phyloP scores from a whole-genome alignment of 2,329 filamentous ascomycete genomes.

The Ophioceras dolichostomum region DNA sequence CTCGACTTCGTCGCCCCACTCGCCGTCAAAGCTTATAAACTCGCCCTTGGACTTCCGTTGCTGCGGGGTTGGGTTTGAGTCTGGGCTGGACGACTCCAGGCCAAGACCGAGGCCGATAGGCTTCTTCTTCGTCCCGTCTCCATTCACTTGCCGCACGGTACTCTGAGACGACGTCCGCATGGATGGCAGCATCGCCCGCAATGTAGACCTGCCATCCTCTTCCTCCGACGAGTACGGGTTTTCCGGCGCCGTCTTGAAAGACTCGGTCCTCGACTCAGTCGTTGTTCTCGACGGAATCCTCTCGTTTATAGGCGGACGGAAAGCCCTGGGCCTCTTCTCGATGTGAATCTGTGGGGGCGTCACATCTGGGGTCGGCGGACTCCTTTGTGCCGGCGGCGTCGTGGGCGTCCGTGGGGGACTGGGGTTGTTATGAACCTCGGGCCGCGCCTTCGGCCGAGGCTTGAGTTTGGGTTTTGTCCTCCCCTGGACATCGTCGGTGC shows the following conservation, averaged over 20 bases:
- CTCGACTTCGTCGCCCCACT: constrained; percentile 37
- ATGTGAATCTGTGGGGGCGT: constrained; percentile 48
- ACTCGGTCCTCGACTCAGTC: constrained; percentile 51
- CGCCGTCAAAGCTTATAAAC: constrained; percentile 45
- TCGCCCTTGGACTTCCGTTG: constrained; percentile 27
- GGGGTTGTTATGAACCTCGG: too few relatives aligned
- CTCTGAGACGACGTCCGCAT: constrained; percentile 26
- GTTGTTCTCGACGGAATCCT: constrained; percentile 39
- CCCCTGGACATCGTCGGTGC: constrained; percentile 23
- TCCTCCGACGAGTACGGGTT: constrained; percentile 53
- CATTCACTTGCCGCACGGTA: constrained; percentile 25
- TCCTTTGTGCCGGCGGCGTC: constrained; percentile 53
- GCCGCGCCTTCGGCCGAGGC: too few relatives aligned
- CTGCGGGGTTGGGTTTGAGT: constrained; percentile 22
- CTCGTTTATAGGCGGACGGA: constrained; percentile 33
- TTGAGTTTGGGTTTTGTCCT: too few relatives aligned
- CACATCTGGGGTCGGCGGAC: constrained; percentile 62
- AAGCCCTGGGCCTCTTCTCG: constrained; percentile 26
- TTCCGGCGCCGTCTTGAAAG: constrained; percentile 61
- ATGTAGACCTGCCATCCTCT: constrained; percentile 30
- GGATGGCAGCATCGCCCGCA: constrained; percentile 26
- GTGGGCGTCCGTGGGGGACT: constrained; percentile 25
- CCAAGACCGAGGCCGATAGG: constrained; percentile 30
- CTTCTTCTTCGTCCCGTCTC: constrained; percentile 16
- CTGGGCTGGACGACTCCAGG: constrained; percentile 26